Conservation (phyloP, 2,329 filamentous ascomycete genomes). For the Trichothecium roseum region DNA sequence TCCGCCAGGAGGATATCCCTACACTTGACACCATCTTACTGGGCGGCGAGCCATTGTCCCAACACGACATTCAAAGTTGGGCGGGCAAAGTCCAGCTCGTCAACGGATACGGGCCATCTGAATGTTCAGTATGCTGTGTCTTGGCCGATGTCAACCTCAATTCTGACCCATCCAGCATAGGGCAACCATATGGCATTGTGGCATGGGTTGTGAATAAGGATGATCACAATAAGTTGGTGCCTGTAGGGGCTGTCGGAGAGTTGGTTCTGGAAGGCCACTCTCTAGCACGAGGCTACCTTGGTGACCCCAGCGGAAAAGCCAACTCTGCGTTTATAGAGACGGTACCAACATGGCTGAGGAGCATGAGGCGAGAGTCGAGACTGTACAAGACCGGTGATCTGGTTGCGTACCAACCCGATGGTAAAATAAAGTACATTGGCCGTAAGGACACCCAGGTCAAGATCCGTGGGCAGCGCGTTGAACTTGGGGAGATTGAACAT, state of each 20-base stretch:
- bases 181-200: background rate
- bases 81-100: conserved; percentile 19
- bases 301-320: background rate
- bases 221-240: background rate
- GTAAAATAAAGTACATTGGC: conserved; percentile 36
- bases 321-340: conserved; percentile 5
- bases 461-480: conserved; percentile 49
- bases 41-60: conserved; percentile 9
- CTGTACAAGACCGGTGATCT: conserved; percentile 38
- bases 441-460: conserved; percentile 54
- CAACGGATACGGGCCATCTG: conserved; percentile 30
- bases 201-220: conserved; percentile 7
- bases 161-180: background rate
- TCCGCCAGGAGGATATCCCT: conserved; percentile 3
- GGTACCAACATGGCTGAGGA: conserved; percentile 1
- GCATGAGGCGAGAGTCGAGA: conserved; percentile 20
- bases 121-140: conserved; percentile 17
- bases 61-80: conserved; percentile 10
- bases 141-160: background rate
- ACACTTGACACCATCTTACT: conserved; percentile 2
- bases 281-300: background rate
- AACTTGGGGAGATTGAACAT: conserved; percentile 36
- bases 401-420: conserved; percentile 25
- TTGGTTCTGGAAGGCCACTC: background rate
- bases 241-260: background rate